Conservation (phyloP, 441 rosid genomes). For the Syzygium syzygioides region DNA sequence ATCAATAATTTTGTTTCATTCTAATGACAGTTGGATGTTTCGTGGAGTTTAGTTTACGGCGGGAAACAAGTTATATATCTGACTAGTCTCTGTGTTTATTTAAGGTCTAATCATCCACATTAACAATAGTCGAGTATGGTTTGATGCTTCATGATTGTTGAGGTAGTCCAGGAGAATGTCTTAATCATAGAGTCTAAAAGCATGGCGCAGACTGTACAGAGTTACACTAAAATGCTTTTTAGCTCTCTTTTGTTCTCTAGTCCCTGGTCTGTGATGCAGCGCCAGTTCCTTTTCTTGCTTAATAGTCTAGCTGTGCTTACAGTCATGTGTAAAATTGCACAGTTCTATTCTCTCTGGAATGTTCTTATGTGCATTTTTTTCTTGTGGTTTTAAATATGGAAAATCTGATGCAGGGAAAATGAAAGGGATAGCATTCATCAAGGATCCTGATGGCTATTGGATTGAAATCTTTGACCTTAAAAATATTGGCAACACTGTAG, state of each 20-base stretch:
- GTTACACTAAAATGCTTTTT: background rate
- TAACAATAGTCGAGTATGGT: background rate
- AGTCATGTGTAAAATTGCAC: background rate
- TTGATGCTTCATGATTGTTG: background rate
- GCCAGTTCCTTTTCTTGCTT: background rate
- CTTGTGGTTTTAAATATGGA: background rate
- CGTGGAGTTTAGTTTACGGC: background rate
- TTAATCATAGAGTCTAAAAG: background rate
- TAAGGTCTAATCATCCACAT: background rate
- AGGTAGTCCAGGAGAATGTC: background rate
- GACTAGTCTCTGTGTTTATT: background rate
- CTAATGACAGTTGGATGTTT: background rate
- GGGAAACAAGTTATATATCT: background rate
- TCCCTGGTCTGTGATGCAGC: background rate
- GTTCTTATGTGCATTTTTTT: background rate
- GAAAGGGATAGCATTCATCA: slow-evolving; percentile 86
- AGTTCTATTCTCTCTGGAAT: background rate
- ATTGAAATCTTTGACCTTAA: slow-evolving; percentile 86
- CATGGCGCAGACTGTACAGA: background rate
- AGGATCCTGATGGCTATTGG: slow-evolving; percentile 98
- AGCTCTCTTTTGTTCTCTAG: background rate
- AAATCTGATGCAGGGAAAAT: slow-evolving; percentile 51
- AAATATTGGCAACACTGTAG: slow-evolving; percentile 29
- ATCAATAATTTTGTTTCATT: background rate
- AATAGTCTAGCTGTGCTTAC: background rate